Conservation (phyloP, 768 basidiomycete genomes). For the Phylloporus rhodoxanthus region DNA sequence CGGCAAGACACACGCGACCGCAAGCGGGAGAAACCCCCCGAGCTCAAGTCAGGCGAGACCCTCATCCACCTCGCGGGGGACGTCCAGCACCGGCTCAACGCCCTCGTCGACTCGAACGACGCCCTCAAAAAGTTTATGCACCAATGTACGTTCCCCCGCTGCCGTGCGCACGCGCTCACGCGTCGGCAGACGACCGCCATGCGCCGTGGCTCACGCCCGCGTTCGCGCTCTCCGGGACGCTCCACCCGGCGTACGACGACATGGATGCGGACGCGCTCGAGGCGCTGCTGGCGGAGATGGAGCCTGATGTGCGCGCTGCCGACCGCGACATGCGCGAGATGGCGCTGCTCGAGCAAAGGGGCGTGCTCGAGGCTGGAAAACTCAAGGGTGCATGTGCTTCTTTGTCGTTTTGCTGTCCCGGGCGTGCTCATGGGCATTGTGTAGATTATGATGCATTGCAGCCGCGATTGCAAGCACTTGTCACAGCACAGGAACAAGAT, state of each 20-base stretch:
- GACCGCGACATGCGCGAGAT: slow-evolving; percentile 81
- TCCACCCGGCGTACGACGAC: slow-evolving; percentile 53
- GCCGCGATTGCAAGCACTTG: slow-evolving; percentile 59
- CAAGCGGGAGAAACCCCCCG: slow-evolving; percentile 30
- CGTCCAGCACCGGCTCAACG: slow-evolving; percentile 51
- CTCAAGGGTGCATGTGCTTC: slow-evolving; percentile 43
- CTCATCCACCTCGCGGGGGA: slow-evolving; percentile 55
- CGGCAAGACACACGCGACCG: slow-evolving; percentile 43
- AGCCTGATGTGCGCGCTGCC: slow-evolving; percentile 75
- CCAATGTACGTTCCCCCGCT: slow-evolving; percentile 43
- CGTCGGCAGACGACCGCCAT: slow-evolving; percentile 51
- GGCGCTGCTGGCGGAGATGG: slow-evolving; percentile 71
- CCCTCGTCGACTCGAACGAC: slow-evolving; percentile 61
- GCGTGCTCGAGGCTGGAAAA: slow-evolving; percentile 67
- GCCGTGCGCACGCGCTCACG: neutral
- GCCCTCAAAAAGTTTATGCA: slow-evolving; percentile 69
- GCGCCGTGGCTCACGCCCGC: slow-evolving; percentile 68
- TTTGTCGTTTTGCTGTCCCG: neutral
- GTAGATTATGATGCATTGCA: slow-evolving; percentile 58
- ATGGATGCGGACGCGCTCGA: slow-evolving; percentile 68
- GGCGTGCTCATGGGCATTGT: neutral
- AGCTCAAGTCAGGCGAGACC: slow-evolving; percentile 48
- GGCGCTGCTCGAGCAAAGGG: slow-evolving; percentile 60
- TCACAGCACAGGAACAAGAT: slow-evolving; percentile 58
- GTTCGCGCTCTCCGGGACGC: slow-evolving; percentile 62